phyloP scores from a whole-genome alignment of 805 yeast genomes.

The Cyberlindnera meyerae region DNA sequence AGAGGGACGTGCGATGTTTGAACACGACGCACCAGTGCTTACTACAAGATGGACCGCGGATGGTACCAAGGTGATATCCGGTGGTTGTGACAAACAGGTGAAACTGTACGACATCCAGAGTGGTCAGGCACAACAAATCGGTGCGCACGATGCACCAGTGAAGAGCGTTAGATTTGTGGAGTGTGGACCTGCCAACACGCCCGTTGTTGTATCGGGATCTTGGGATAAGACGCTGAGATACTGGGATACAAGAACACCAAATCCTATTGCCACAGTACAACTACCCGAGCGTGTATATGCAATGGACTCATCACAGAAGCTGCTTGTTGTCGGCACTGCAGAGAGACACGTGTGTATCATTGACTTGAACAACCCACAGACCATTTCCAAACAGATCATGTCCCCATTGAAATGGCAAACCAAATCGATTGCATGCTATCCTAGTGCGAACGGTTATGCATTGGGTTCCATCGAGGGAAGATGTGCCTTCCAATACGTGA shows the following conservation, averaged over 20 bases:
- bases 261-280: constrained; percentile 73
- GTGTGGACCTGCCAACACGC: constrained; percentile 77
- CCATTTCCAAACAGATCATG: constrained; percentile 63
- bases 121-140: constrained; percentile 81
- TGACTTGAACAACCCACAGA: constrained; percentile 78
- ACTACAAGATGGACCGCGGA: constrained; percentile 79
- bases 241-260: constrained; percentile 89
- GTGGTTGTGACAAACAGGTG: constrained; percentile 89
- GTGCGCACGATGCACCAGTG: constrained; percentile 81
- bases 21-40: constrained; percentile 85
- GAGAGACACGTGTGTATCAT: constrained; percentile 76
- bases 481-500: constrained; percentile 90
- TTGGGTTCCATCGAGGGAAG: constrained; percentile 93
- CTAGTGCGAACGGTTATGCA: constrained; percentile 90
- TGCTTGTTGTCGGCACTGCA: constrained; percentile 91
- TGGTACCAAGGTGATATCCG: constrained; percentile 82
- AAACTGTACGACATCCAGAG: constrained; percentile 75
- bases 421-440: constrained; percentile 74
- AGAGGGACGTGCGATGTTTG: constrained; percentile 84
- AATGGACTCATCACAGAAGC: constrained; percentile 77
- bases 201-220: constrained; percentile 82
- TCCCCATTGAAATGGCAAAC: constrained; percentile 92
- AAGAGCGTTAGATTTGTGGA: constrained; percentile 69
- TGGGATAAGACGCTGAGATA: constrained; percentile 95
- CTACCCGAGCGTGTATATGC: constrained; percentile 89